Base-by-base conservation (phyloP, 768 basidiomycete genomes). In the Calocybe gangraenosa region DNA sequence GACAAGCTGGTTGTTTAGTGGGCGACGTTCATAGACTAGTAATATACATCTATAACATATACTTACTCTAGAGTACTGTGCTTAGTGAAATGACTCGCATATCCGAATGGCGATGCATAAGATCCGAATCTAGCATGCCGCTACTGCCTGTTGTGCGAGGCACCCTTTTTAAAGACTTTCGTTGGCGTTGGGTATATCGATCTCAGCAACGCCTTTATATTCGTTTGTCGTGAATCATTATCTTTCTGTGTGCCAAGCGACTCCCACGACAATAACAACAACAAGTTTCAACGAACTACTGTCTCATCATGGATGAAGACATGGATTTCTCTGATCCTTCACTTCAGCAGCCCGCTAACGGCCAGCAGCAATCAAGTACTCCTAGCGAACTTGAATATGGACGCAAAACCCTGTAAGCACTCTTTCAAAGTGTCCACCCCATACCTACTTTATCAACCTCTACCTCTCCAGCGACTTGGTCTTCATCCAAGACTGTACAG, bases 401-500 rank as follows among this genome's bases (percentile, higher is more conserved):
- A 13, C 74, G 81, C 47, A 90, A 88, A 69, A 84, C 87, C 79
- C 76, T 88, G 87, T 86, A 68, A 58, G 84, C 73, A 28, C 43
- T 30, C 48, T 53, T 31, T 37, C 23, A 36, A 42, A 43, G 30
- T 23, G n/a, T n/a, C n/a, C n/a, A n/a, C n/a, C n/a, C n/a, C n/a
- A n/a, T n/a, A n/a, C n/a, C 47, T 44, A 36, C 40, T 42, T 22
- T 18, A 37, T n/a, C 36, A 41, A 23, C 34, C 34, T 40, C n/a
- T n/a, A n/a, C n/a, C n/a, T n/a, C n/a, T n/a, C n/a, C 61, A 92
- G 90, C 48, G 93, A 96, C 67, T 81, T 96, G 48, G 92, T 93
- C 37, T 96, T 96, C 69, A 80, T 96, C 15, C 90, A 95, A 62
- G 92, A 96, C 67, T 94, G 92, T 65, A 96, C 92, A 6, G 92